These are phyloP conservation scores for Chlamydomonas reinhardtii DNA, from an alignment of 163 green algal genomes.

Conservation along the genomic window DNA sequence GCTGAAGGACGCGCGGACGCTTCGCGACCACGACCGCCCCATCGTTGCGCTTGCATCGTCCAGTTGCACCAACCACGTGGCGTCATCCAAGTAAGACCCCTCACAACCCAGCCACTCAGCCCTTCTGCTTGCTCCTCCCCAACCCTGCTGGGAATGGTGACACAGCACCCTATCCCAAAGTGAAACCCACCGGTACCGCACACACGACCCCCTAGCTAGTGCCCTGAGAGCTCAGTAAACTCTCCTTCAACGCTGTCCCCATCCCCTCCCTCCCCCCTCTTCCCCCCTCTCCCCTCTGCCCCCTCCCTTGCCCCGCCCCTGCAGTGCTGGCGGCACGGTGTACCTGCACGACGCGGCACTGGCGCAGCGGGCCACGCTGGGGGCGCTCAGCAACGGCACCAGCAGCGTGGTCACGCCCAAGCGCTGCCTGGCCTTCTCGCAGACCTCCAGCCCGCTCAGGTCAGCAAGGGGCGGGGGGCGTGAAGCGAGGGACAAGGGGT, in stretches of 20 bases:
- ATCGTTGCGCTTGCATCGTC: slow-evolving; percentile 16
- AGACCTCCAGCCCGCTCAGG: neutral
- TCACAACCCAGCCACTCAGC: neutral
- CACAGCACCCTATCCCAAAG: no score
- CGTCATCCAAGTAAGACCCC: slow-evolving; percentile 4
- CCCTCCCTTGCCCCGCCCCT: neutral
- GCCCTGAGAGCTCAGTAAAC: neutral
- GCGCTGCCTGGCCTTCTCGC: slow-evolving; percentile 29
- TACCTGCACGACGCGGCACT: slow-evolving; percentile 18
- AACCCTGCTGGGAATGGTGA: no score
- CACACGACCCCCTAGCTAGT: no score
- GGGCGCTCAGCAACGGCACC: neutral
- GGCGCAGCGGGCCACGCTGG: neutral
- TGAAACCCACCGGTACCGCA: no score
- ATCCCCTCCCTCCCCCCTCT: no score
- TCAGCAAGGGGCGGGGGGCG: neutral
- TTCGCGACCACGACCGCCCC: slow-evolving; percentile 21
- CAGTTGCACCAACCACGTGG: neutral
- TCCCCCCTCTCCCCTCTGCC: no score
- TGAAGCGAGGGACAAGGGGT: no score
- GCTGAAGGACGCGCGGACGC: neutral
- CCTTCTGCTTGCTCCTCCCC: neutral
- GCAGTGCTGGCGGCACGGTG: slow-evolving; percentile 9
- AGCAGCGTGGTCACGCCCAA: slow-evolving; percentile 17
- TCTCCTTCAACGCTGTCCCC: neutral